These are phyloP conservation scores for Vachellia collinsii DNA, from an alignment of 306 rosid genomes.

Conservation along the genomic window DNA sequence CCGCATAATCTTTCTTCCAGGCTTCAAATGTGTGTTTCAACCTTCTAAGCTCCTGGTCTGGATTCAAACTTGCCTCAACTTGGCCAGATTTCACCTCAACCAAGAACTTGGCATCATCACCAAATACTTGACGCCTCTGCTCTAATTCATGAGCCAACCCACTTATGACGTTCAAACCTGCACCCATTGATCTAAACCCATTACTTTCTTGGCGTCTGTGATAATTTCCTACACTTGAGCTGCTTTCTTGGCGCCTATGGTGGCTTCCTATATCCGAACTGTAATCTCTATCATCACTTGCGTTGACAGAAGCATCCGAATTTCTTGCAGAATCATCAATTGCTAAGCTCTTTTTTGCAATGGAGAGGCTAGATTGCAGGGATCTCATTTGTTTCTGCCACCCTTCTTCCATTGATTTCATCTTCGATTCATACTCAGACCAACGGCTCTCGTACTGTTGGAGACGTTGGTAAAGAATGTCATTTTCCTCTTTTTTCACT, in stretches of 20 bases:
- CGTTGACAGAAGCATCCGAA: conserved; percentile 87
- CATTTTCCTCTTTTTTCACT: conserved; percentile 92
- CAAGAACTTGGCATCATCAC: conserved; percentile 95
- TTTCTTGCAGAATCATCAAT: conserved; percentile 88
- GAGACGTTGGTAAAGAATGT: conserved; percentile 87
- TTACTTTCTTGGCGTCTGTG: conserved; percentile 69
- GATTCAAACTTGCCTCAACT: conserved; percentile 84
- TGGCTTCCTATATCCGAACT: conserved; percentile 78
- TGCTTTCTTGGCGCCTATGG: conserved; percentile 41
- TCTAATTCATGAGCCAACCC: conserved; percentile 89
- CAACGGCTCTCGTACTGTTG: conserved; percentile 95
- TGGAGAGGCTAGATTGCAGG: conserved; percentile 93
- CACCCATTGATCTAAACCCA: conserved; percentile 80
- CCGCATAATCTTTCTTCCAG: conserved; percentile 91
- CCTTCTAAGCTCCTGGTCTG: conserved; percentile 89
- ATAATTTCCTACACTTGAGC: conserved; percentile 12
- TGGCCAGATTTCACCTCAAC: conserved; percentile 98
- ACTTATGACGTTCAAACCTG: conserved; percentile 87
- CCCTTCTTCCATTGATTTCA: conserved; percentile 98
- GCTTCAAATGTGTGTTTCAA: conserved; percentile 91
- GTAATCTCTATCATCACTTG: conserved; percentile 76
- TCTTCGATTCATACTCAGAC: conserved; percentile 91
- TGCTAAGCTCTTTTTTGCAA: conserved; percentile 94
- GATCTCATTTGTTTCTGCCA: conserved; percentile 99
- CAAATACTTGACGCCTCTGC: conserved; percentile 96